Base-by-base conservation (phyloP, 2,329 filamentous ascomycete genomes). In the Bipolaris oryzae region DNA sequence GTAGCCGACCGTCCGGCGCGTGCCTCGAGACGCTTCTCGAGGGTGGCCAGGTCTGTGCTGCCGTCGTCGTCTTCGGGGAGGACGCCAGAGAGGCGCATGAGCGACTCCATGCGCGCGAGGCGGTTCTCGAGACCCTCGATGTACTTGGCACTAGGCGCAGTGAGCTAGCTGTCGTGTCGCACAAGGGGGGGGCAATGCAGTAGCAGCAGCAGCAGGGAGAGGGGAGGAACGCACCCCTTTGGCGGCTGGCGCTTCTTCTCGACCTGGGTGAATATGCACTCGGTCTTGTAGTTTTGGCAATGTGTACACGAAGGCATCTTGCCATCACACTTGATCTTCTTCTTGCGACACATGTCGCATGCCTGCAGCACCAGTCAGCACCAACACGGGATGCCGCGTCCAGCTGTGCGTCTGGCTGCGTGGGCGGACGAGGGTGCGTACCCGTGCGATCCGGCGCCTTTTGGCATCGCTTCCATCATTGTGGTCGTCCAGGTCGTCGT, bases 221-320 rank as follows among this genome's bases (percentile, higher is more conserved):
- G 28, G 3, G 28, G 28, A 31, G 7, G 35, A 20, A 44, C 43
- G 16, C 57, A 96, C 92, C 95, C 94, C 82, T 98, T 99, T 1
- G 94, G 95, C 50, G 95, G 94, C 76, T 90, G 95, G 57, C 95
- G 86, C 84, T 99, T 99, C 87, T 99, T 99, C 81, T 99, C 95
- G 35, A 98, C 93, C 75, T 96, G 92, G 0, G 95, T 98, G 74
- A 98, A 98, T 67, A 96, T 86, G 76, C 94, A 99, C 69, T 96
- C 92, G 5, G 93, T 97, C 83, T 97, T 97, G 82, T 97, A 97
- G 77, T 97, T 98, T 76, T 90, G 89, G 77, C 94, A 99, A 78
- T 98, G 95, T 7, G 91, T 93, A 78, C 95, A 99, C 58, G 92
- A 88, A 35, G 95, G 94, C 78, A 96, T 87, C 79, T 96, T 96